Evolutionary conservation across 83 land plant genomes (phyloP).

Genomic region (Diphasiastrum complanatum): DNA sequence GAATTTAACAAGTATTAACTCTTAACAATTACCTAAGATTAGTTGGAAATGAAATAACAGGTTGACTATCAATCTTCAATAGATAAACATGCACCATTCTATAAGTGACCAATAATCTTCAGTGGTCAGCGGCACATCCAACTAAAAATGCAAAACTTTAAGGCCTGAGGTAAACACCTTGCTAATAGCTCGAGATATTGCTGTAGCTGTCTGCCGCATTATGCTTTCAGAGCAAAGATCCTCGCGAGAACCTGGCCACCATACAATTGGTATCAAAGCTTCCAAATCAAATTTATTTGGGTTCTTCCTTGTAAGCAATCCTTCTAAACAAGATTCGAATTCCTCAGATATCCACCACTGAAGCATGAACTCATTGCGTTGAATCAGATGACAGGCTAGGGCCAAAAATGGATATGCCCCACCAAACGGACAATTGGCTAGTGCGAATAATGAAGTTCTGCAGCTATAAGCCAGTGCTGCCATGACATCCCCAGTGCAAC

Average conservation of each 20-base stretch:
- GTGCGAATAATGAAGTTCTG: constrained; percentile 52
- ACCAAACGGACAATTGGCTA: constrained; percentile 73
- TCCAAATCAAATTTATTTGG: constrained; percentile 85
- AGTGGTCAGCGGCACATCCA: background rate
- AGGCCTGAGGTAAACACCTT: constrained; percentile 42
- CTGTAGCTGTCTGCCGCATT: constrained; percentile 70
- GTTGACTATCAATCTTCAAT: no score
- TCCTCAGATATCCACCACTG: constrained; percentile 62
- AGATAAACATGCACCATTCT: background rate
- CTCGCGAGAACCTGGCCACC: constrained; percentile 93
- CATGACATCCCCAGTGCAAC: constrained; percentile 42
- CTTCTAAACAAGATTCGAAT: constrained; percentile 73
- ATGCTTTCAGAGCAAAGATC: constrained; percentile 66
- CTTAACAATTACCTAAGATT: no score
- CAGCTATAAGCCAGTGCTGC: constrained; percentile 62
- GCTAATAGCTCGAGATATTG: constrained; percentile 62
- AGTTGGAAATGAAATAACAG: no score
- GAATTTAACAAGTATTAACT: no score
- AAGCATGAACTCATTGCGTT: constrained; percentile 64
- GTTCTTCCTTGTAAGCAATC: constrained; percentile 64
- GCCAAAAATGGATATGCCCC: constrained; percentile 85
- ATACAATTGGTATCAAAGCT: constrained; percentile 68
- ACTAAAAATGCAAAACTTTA: background rate
- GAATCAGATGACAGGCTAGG: constrained; percentile 66
- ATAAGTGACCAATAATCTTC: background rate